Evolutionary conservation across 306 rosid species (phyloP).

Genomic region (Prunus persica): Prunus_persica_NCBIv2 NC_034009.1:30903501-30904000

Average conservation of each 20-base stretch:
- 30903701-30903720: conserved; percentile 94
- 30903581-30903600: conserved; percentile 4
- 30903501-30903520: conserved; percentile 98
- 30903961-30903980: conserved; percentile 91
- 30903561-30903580: conserved; percentile 29
- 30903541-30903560: conserved; percentile 77
- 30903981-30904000: conserved; percentile 76
- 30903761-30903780: conserved; percentile 81
- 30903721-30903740: conserved; percentile 74
- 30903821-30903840: conserved; percentile 90
- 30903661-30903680: conserved; percentile 3
- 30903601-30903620: background rate
- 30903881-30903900: conserved; percentile 82
- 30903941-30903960: conserved; percentile 79
- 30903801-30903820: conserved; percentile 88
- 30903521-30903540: conserved; percentile 92
- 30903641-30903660: background rate
- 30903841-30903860: conserved; percentile 96
- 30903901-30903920: conserved; percentile 77
- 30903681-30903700: conserved; percentile 84
- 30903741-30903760: conserved; percentile 78
- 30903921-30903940: conserved; percentile 85
- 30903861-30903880: conserved; percentile 99
- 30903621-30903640: background rate
- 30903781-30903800: conserved; percentile 92